Evolutionary conservation across 768 basidiomycete genomes (phyloP).

Genomic region (Collybia mongolica): DNA sequence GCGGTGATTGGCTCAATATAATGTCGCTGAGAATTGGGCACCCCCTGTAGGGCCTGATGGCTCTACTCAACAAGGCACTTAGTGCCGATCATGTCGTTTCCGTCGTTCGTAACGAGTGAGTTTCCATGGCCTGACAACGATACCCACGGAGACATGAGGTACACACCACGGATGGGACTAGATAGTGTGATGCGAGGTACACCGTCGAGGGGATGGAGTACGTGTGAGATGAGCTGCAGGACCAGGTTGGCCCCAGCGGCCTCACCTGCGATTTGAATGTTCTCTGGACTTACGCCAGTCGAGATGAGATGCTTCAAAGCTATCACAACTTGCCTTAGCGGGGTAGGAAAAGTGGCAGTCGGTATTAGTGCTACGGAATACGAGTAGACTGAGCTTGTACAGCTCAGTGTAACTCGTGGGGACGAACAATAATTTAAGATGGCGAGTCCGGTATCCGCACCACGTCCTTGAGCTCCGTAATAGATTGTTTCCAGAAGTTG

Average conservation of each 20-base stretch:
- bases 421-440: slow-evolving; percentile 22
- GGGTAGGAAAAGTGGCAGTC: slow-evolving; percentile 25
- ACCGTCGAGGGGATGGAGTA: slow-evolving; percentile 25
- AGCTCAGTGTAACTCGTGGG: not conserved
- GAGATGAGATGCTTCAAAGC: slow-evolving; percentile 27
- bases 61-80: slow-evolving; percentile 12
- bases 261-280: slow-evolving; percentile 28
- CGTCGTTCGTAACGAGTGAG: slow-evolving; percentile 11
- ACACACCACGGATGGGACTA: slow-evolving; percentile 19
- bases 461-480: slow-evolving; percentile 10
- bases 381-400: not conserved
- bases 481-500: slow-evolving; percentile 23
- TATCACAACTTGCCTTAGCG: slow-evolving; percentile 20
- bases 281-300: slow-evolving; percentile 21
- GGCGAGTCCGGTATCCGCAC: slow-evolving; percentile 18
- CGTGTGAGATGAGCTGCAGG: slow-evolving; percentile 24
- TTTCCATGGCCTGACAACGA: slow-evolving; percentile 12
- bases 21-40: slow-evolving; percentile 7
- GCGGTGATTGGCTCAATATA: slow-evolving; percentile 18
- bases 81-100: slow-evolving; percentile 16
- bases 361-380: slow-evolving; percentile 20
- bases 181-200: slow-evolving; percentile 16
- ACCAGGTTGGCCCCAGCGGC: slow-evolving; percentile 32
- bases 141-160: slow-evolving; percentile 31
- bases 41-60: slow-evolving; percentile 8